Conservation (phyloP, 2,329 filamentous ascomycete species). For the Massarina eburnea region DNA sequence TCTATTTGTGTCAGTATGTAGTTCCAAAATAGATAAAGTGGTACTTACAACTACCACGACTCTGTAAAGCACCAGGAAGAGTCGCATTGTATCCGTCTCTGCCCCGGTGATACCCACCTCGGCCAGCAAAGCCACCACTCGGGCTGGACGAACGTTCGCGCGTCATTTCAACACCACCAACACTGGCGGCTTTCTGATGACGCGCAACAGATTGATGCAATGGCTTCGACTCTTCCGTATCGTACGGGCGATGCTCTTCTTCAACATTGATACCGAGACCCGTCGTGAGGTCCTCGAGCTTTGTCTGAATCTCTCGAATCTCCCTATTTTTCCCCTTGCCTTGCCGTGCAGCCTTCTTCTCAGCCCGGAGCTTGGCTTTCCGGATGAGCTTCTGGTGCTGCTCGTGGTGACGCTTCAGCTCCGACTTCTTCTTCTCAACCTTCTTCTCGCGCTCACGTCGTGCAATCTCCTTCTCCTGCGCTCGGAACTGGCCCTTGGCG, state of each 20-base stretch:
- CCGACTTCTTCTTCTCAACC: constrained; percentile 37
- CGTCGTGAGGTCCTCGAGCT: constrained; percentile 26
- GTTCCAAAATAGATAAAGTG: not conserved
- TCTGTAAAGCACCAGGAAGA: constrained; percentile 30
- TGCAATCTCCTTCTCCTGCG: constrained; percentile 52
- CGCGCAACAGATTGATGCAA: constrained; percentile 27
- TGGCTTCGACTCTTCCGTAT: constrained; percentile 34
- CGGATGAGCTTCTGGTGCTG: constrained; percentile 38
- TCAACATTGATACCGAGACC: constrained; percentile 40
- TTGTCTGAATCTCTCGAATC: constrained; percentile 29
- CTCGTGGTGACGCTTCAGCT: constrained; percentile 42
- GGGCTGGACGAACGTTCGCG: constrained; percentile 36
- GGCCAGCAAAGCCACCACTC: constrained; percentile 30
- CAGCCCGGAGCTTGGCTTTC: constrained; percentile 40
- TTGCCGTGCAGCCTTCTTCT: constrained; percentile 41
- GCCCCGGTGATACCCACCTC: constrained; percentile 38
- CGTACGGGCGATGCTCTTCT: constrained; percentile 29
- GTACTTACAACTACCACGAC: constrained; percentile 30
- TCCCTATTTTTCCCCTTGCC: constrained; percentile 27
- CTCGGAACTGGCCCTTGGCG: constrained; percentile 61
- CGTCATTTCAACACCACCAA: constrained; percentile 20
- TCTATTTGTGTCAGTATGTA: not conserved
- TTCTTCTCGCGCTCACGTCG: constrained; percentile 43
- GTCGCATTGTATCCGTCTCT: constrained; percentile 39
- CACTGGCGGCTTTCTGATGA: constrained; percentile 34